Base-by-base conservation (phyloP, 139 green algal species). In the Gonium pectorale region DNA sequence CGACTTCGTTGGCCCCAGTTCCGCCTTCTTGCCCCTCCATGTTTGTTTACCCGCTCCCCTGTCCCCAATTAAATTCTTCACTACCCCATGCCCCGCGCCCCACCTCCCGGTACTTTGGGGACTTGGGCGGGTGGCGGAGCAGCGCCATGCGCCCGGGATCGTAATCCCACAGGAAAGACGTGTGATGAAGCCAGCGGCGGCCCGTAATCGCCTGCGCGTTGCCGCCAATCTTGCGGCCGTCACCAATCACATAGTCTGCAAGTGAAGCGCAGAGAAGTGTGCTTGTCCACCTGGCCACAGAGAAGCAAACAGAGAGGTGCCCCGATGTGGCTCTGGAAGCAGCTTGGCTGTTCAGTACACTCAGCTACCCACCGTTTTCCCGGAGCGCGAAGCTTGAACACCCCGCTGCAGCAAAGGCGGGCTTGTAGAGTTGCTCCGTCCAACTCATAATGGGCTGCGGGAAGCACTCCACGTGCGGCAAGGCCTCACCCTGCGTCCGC, bases 121-220 rank as follows among this genome's bases (percentile, higher is more conserved):
- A 85, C 54, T 89, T 91, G 13, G 43, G 24, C 0, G 97, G 97
- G 6, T 96, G 90, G 49, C 93, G 90, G 15, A 99, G 90, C 22
- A 96, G 85, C 0, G 22, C 62, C 97, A 99, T 99, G 75, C 81
- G 87, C 5, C 88, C 60, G 0, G 69, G 41, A 26, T 95, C 31
- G 79, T 94, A 99, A 86, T 99, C 94, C 96, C 96, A 99, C 9
- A 99, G 92, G 21, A 99, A 95, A 2, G 95, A 98, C 21, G 97
- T 99, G 92, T 99, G 97, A 89, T 99, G 97, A 80, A 99, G 79
- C 91, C 93, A 99, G 26, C 96, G 89, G 27, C 90, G 70, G 54
- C 95, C 95, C 3, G 94, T 97, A 83, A 99, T 99, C 73, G 95
- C 94, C 90, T 99, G 97, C 5, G 97, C 97, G 81, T 99, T 99